Conservation (phyloP, 2,329 filamentous ascomycete species). For the Diaporthe longicolla region DNA sequence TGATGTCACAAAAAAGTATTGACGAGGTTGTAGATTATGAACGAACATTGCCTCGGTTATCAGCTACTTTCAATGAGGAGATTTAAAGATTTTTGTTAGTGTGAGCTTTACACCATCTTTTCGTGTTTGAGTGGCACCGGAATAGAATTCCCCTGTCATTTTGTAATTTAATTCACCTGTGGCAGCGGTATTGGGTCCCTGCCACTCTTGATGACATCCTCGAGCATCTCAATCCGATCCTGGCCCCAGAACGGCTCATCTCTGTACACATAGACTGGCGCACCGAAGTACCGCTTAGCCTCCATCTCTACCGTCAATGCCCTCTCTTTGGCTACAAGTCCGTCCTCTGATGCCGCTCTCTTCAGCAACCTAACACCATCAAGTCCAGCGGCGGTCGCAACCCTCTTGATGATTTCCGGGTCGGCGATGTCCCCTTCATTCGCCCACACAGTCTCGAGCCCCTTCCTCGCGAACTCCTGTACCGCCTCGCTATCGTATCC, state of each 20-base stretch:
- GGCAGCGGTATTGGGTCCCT: conserved; percentile 5
- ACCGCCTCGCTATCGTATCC: neutral
- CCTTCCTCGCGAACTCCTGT: conserved; percentile 14
- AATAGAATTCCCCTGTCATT: no score
- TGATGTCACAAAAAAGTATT: no score
- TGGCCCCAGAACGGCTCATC: conserved; percentile 9
- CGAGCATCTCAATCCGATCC: conserved; percentile 14
- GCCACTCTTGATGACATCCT: conserved; percentile 3
- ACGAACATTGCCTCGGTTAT: no score
- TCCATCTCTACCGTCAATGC: neutral
- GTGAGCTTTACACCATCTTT: no score
- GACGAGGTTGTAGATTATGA: no score
- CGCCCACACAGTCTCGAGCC: conserved; percentile 8
- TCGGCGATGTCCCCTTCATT: conserved; percentile 4
- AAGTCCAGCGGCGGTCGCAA: neutral
- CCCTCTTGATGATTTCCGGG: neutral
- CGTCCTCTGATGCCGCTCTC: conserved; percentile 9
- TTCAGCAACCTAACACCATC: conserved; percentile 9
- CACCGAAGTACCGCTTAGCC: neutral
- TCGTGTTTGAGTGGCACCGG: no score
- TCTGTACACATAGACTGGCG: conserved; percentile 1
- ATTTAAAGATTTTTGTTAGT: no score
- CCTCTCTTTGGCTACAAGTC: neutral
- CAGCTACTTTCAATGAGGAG: no score
- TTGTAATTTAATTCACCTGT: neutral